Conservation (phyloP, 1,139 yeast species). For the Blastobotrys illinoisensis region DNA sequence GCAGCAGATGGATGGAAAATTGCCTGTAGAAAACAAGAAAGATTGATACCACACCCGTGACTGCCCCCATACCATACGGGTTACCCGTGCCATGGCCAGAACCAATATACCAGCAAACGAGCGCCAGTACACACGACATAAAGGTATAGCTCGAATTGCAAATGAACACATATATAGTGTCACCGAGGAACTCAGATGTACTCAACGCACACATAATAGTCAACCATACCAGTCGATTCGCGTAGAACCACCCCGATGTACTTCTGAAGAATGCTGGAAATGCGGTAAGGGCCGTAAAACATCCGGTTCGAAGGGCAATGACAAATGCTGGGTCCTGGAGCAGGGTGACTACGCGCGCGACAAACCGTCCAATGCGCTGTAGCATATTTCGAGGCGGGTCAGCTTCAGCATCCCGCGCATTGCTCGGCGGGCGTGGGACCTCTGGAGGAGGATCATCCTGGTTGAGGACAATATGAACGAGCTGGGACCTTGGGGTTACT, state of each 20-base stretch:
- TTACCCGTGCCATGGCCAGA: slow-evolving; percentile 31
- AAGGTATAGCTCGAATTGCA: slow-evolving; percentile 28
- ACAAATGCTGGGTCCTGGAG: slow-evolving; percentile 1
- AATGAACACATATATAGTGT: slow-evolving; percentile 29
- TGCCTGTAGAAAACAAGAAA: slow-evolving; percentile 29
- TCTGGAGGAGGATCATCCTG: neutral
- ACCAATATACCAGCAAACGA: slow-evolving; percentile 35
- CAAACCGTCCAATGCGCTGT: neutral
- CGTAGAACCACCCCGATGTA: slow-evolving; percentile 27
- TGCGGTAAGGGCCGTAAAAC: slow-evolving; percentile 22
- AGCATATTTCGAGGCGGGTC: slow-evolving; percentile 5
- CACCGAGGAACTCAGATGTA: slow-evolving; percentile 31
- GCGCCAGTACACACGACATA: slow-evolving; percentile 29
- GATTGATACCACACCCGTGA: slow-evolving; percentile 25
- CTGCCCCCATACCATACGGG: slow-evolving; percentile 31
- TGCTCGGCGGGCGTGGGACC: slow-evolving; percentile 7
- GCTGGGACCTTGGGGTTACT: slow-evolving; percentile 4
- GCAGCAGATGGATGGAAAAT: slow-evolving; percentile 27
- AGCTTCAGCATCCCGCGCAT: slow-evolving; percentile 9
- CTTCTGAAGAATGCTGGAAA: slow-evolving; percentile 28
- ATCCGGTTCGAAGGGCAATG: slow-evolving; percentile 27
- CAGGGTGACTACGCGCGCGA: neutral
- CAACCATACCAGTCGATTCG: slow-evolving; percentile 32
- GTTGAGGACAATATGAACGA: neutral
- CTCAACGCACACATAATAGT: slow-evolving; percentile 31